phyloP scores from a whole-genome alignment of 202 grass and related monocot species.

The Setaria italica region DNA sequence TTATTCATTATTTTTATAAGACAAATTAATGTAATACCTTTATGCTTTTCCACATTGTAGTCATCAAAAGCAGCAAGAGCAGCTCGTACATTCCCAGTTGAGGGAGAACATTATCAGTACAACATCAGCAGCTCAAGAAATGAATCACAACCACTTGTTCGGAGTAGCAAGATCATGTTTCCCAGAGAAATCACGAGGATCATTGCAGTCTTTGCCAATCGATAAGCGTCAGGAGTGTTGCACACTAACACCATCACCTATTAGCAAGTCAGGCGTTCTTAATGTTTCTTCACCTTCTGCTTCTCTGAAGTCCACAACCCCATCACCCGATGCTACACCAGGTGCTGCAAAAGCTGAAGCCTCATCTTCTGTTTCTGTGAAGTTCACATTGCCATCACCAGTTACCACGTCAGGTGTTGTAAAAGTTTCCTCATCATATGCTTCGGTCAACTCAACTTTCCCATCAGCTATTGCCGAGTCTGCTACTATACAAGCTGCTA shows the following conservation, averaged over 20 bases:
- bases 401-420: neutral
- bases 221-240: neutral
- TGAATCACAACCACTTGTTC: constrained; percentile 4
- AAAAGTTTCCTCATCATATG: neutral
- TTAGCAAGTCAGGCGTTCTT: neutral
- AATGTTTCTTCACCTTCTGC: neutral
- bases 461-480: neutral
- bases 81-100: neutral
- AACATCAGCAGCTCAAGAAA: constrained; percentile 23
- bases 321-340: neutral
- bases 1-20: neutral
- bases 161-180: constrained; percentile 21
- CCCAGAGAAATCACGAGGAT: neutral
- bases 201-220: constrained; percentile 3
- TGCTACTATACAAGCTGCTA: neutral
- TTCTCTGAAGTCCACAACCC: neutral
- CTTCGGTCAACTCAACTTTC: neutral
- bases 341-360: neutral
- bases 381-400: neutral
- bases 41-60: neutral
- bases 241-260: neutral
- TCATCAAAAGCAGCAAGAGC: constrained; percentile 29
- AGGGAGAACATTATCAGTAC: neutral
- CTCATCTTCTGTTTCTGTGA: neutral
- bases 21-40: neutral